Base-by-base conservation (phyloP, 805 yeast genomes). In the Saccharomyces paradoxus region DNA sequence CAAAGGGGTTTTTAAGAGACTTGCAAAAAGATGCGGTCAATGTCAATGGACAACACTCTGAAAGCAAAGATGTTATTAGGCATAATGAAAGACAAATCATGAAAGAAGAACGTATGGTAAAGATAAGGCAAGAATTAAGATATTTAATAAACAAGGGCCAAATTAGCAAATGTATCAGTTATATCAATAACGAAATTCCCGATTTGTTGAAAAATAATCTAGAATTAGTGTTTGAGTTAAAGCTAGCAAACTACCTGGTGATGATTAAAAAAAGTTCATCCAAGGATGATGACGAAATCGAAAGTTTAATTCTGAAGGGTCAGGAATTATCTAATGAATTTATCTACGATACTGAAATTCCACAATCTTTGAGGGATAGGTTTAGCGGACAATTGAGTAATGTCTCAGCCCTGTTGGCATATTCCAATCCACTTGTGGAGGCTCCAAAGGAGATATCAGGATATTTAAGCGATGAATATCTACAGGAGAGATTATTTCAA, bases 351-450 rank as follows among this genome's bases (percentile, higher is more conserved):
- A 46, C 47, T 3, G 37, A 50, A 2, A 55, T 63, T 2, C 50
- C 61, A 2, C 55, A 51, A 10, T 63, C 60, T 13, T 55, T 63
- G 2, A 68, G 72, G n/a, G 58, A 67, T 2, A 62, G 62, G n/a
- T 71, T 73, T 46, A 71, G 68, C 30, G 67, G 69, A 7, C 69
- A 71, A 55, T 61, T 83, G 30, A 71, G 74, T 44, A 77, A 78
- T 47, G 71, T 82, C 0, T 79, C 81, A 7, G 71, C 81, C 2
- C 64, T 83, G 29, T 63, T 83, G 49, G 83, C 85, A 2, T 82
- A 77, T 57, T 75, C 76, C 9, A 71, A 81, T 52, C 84, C 85
- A 0, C 64, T 76, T 3, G 65, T 63, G 9, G 76, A 74, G 31
- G 72, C 67, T 4, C 66, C 68, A 22, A 63, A 60, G 4, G 71